Conservation (phyloP, 495 filamentous ascomycete genomes). For the Bombardia bombarda region DNA sequence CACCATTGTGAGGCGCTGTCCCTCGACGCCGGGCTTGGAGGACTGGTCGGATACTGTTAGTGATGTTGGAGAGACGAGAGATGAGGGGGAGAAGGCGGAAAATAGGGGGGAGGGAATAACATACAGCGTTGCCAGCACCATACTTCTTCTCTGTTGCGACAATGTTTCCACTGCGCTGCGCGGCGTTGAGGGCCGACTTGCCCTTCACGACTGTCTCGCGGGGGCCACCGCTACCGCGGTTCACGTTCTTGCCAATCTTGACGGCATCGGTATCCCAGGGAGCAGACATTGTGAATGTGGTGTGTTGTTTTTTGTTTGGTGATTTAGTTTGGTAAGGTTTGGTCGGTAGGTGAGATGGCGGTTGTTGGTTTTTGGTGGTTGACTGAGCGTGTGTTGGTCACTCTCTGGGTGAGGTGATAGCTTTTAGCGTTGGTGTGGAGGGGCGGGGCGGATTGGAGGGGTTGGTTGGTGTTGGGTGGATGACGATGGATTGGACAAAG, state of each 20-base stretch:
- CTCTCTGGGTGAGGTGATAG: too few relatives aligned
- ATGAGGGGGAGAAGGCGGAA: neutral
- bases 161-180: slow-evolving; percentile 67
- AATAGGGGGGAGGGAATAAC: slow-evolving; percentile 28
- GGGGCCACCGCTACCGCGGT: slow-evolving; percentile 49
- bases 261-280: slow-evolving; percentile 70
- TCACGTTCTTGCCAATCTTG: slow-evolving; percentile 83
- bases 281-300: slow-evolving; percentile 42
- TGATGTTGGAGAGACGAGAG: slow-evolving; percentile 7
- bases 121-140: slow-evolving; percentile 64
- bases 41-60: too few relatives aligned
- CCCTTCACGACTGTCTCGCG: slow-evolving; percentile 86
- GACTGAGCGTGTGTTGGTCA: too few relatives aligned
- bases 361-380: neutral
- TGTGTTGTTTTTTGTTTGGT: slow-evolving; percentile 6
- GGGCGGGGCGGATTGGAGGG: neutral
- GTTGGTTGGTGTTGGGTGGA: too few relatives aligned
- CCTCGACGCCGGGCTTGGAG: slow-evolving; percentile 59
- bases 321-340: neutral
- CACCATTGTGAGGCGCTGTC: slow-evolving; percentile 95
- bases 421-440: too few relatives aligned
- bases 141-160: slow-evolving; percentile 93
- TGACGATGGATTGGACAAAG: too few relatives aligned
- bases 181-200: slow-evolving; percentile 82
- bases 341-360: too few relatives aligned